phyloP scores from a whole-genome alignment of 2,329 filamentous ascomycete species.

The Trichoderma simmonsii region DNA sequence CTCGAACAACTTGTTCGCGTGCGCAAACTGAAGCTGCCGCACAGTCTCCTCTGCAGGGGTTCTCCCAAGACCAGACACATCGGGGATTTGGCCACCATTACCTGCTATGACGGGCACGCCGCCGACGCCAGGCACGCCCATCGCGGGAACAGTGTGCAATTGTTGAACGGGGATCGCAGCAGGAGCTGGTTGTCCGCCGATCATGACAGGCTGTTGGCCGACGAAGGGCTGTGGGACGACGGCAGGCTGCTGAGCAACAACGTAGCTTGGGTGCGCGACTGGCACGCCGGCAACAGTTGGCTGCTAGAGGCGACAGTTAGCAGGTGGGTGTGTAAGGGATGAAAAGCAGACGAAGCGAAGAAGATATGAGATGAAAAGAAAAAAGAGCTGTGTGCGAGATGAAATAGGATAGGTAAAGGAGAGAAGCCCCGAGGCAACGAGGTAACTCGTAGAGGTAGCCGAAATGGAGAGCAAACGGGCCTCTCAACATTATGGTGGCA shows the following conservation, averaged over 20 bases:
- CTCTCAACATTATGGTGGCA: background rate
- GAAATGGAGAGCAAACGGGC: background rate
- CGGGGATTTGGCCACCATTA: conserved; percentile 42
- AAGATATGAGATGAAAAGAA: background rate
- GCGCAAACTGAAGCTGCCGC: conserved; percentile 48
- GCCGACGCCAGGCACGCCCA: conserved; percentile 27
- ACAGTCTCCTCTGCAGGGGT: conserved; percentile 47
- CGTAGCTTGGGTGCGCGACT: conserved; percentile 31
- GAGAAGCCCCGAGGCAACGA: background rate
- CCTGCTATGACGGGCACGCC: conserved; percentile 39
- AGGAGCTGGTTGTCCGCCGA: conserved; percentile 29
- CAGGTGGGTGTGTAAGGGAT: background rate
- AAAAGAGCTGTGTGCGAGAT: background rate
- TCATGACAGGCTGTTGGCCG: conserved; percentile 33
- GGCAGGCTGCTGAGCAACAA: conserved; percentile 35
- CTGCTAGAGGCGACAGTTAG: conserved; percentile 28
- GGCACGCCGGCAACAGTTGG: conserved; percentile 30
- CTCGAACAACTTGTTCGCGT: conserved; percentile 49
- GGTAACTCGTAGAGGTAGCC: background rate
- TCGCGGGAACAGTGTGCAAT: conserved; percentile 27
- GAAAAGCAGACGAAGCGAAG: background rate
- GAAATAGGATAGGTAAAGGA: background rate
- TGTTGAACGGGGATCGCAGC: conserved; percentile 26
- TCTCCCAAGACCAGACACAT: conserved; percentile 51
- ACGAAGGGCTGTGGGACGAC: conserved; percentile 32